Base-by-base conservation (phyloP, 495 filamentous ascomycete species). In the Staphylotrichum tortipilum region DNA sequence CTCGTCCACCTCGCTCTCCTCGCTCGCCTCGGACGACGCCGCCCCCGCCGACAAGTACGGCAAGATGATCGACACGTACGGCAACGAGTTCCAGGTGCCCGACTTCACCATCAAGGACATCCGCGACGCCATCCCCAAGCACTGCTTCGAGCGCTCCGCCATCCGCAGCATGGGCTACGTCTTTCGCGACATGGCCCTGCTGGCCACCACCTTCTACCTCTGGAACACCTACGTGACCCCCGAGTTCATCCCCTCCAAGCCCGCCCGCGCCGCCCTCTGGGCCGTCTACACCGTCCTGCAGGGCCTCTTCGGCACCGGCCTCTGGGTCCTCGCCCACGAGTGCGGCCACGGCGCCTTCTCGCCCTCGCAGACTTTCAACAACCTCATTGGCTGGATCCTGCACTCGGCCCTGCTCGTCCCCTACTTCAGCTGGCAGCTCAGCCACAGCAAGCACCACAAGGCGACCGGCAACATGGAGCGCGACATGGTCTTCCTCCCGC, bases 401-500 rank as follows among this genome's bases (percentile, higher is more conserved):
- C 88, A 94, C 68, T 91, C 87, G 15, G 71, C 81, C 30, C 74
- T 94, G 44, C 70, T 94, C 29, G 88, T 92, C 22, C 88, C 88
- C 22, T 94, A 90, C 72, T 92, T 89, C 70, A 88, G 85, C 55
- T 94, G 88, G 88, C 89, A 91, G 73, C 85, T 92, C 68, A 88
- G 85, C 53, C 88, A 94, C 72, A 82, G 85, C 66, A 89, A 90
- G 78, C 88, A 94, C 74, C 88, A 94, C 78, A 90, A 96, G 76
- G 88, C 89, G 42, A 98, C 92, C 34, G 92, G 89, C 52, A 78
- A 98, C 77, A 75, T 98, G 58, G 88, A 91, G 65, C 86, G 89
- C 57, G 92, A 98, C 70, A 96, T 96, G 89, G 92, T 96, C 50
- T 95, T 95, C 71, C 76, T 95, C 3, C 92, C 92, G 30, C 87